Evolutionary conservation across 305 asterid species (phyloP), one percentile per base, ranked within the genome.

Genomic region (Stenogyne calaminthoides): DNA sequence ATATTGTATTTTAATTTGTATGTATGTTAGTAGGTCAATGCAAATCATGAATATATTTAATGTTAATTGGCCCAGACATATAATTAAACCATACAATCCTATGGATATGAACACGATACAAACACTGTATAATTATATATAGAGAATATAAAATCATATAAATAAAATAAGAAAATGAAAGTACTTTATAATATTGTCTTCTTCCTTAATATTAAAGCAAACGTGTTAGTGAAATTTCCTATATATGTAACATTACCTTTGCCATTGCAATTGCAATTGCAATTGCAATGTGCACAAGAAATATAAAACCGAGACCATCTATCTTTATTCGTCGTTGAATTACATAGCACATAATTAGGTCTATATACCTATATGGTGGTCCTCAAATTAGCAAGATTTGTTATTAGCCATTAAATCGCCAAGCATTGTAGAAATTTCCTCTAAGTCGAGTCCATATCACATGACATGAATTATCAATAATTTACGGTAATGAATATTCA

Each of bases 361-460:
- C 18, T 49, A 22, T 40, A 4, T 40, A 58, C 49, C n/a, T 44
- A 29, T 29, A 62, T 67, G 72, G 72, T 67, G 63, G 63, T 52
- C 63, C 63, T 68, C 51, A 67, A 49, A 27, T 34, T 49, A 15
- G 36, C 57, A 51, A 47, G 54, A 54, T 64, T 54, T 15, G 37
- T 18, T 16, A 19, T 52, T 16, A 52, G 58, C 12, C 58, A 16
- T 16, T 51, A 51, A 51, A 52, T 4, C 27, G 5, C 20, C 22
- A 12, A 12, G 16, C 52, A 46, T 46, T 12, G 14, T 46, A 46
- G 52, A 44, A 44, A 7, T 9, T 39, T 39, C 44, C 44, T 39
- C 4, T 8, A 1, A 39, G 9, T 39, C 47, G 3, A 40, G 47
- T 40, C 47, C 39, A 36, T 22, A 22, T 7, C 39, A 36, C 7